Evolutionary conservation across 129 eudicot genomes (phyloP).

Genomic region (Artemisia annua): DNA sequence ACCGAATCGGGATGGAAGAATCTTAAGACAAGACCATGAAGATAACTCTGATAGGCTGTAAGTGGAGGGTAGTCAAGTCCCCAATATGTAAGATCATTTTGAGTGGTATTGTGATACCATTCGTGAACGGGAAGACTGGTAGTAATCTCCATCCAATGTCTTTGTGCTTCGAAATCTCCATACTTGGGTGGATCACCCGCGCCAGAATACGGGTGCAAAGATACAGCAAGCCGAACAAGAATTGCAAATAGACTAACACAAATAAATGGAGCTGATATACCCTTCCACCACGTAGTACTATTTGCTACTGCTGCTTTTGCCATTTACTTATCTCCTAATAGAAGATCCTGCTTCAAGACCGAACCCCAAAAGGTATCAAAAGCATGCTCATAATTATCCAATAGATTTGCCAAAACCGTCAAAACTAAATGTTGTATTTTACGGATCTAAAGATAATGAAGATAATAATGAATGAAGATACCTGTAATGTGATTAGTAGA

Average conservation of each 20-base stretch:
- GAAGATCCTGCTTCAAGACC: slow-evolving; percentile 17
- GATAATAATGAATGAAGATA: too few relatives aligned
- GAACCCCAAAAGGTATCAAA: not conserved
- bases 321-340: slow-evolving; percentile 31
- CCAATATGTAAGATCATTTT: slow-evolving; percentile 84
- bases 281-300: slow-evolving; percentile 43
- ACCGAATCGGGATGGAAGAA: slow-evolving; percentile 71
- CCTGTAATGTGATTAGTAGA: too few relatives aligned
- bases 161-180: slow-evolving; percentile 96
- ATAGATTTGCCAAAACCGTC: too few relatives aligned
- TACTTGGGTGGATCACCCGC: slow-evolving; percentile 75
- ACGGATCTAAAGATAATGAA: too few relatives aligned
- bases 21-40: slow-evolving; percentile 64
- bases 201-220: slow-evolving; percentile 93
- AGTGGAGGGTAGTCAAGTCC: slow-evolving; percentile 99
- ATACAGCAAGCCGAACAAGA: slow-evolving; percentile 59
- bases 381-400: not conserved
- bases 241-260: slow-evolving; percentile 71
- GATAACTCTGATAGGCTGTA: slow-evolving; percentile 88
- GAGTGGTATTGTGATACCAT: slow-evolving; percentile 83
- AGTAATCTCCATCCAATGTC: slow-evolving; percentile 99
- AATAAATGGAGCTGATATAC: slow-evolving; percentile 50
- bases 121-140: slow-evolving; percentile 61
- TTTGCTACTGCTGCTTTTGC: slow-evolving; percentile 38
- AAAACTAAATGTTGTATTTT: too few relatives aligned